Evolutionary conservation across 2,329 filamentous ascomycete species (phyloP).

Genomic region (Paraconiothyrium sp.): DNA sequence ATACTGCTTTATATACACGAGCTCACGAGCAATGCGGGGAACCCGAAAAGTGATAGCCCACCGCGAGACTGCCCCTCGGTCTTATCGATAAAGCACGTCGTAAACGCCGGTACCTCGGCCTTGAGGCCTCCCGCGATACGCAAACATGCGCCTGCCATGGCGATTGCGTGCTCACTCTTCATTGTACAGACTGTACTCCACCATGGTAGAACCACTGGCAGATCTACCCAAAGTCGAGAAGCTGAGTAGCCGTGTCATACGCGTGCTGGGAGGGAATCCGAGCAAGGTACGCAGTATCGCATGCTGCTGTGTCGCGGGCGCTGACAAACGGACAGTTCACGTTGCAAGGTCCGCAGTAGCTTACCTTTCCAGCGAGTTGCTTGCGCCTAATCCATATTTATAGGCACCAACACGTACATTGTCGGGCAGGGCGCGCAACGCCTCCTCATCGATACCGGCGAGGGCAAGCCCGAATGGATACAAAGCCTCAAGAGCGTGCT

Average conservation of each 20-base stretch:
- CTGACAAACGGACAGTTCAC: slow-evolving; percentile 60
- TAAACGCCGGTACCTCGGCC: slow-evolving; percentile 35
- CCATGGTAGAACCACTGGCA: slow-evolving; percentile 70
- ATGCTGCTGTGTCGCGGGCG: slow-evolving; percentile 2
- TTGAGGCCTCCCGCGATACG: slow-evolving; percentile 13
- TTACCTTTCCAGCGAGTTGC: background rate
- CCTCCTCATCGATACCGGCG: slow-evolving; percentile 88
- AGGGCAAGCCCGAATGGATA: slow-evolving; percentile 80
- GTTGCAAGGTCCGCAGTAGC: slow-evolving; percentile 63
- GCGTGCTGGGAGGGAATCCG: slow-evolving; percentile 90
- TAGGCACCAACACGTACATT: slow-evolving; percentile 93
- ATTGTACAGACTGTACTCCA: slow-evolving; percentile 40
- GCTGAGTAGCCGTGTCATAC: slow-evolving; percentile 79
- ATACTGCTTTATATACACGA: slow-evolving; percentile 20
- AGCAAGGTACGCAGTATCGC: slow-evolving; percentile 69
- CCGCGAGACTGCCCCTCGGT: slow-evolving; percentile 16
- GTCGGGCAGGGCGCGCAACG: slow-evolving; percentile 77
- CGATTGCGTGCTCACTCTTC: slow-evolving; percentile 31
- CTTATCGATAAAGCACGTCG: slow-evolving; percentile 41
- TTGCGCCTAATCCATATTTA: background rate
- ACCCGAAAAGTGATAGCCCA: slow-evolving; percentile 35
- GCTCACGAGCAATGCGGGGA: slow-evolving; percentile 10
- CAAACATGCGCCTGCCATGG: slow-evolving; percentile 37
- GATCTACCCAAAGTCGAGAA: slow-evolving; percentile 77
- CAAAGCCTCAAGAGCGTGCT: slow-evolving; percentile 71